These are phyloP conservation scores for Solanum gandarillasii DNA, from an alignment of 257 asterid genomes.

Conservation along the genomic window DNA sequence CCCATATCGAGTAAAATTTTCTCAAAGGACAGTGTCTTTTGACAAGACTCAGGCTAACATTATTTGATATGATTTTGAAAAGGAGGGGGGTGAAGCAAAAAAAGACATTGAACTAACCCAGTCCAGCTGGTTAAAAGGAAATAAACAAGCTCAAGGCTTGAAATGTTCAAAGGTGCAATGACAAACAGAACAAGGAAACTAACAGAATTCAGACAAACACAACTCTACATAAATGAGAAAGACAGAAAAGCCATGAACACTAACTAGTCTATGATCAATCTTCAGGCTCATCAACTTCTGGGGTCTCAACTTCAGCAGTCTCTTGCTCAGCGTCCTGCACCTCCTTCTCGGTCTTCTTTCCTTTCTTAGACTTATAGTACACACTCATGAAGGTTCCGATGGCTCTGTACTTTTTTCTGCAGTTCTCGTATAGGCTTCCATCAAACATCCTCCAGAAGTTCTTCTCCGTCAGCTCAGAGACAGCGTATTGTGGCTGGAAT, in stretches of 20 bases:
- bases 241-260: neutral
- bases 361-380: slow-evolving; percentile 91
- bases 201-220: neutral
- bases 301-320: slow-evolving; percentile 36
- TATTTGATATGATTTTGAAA: neutral
- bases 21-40: no score
- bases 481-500: slow-evolving; percentile 94
- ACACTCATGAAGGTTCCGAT: slow-evolving; percentile 93
- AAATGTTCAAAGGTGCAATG: neutral
- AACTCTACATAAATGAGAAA: neutral
- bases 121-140: neutral
- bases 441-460: slow-evolving; percentile 98
- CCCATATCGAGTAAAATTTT: no score
- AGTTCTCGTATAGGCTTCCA: slow-evolving; percentile 71
- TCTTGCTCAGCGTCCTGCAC: slow-evolving; percentile 98
- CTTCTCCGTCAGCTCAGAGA: slow-evolving; percentile 82
- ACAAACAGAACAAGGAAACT: neutral
- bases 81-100: neutral
- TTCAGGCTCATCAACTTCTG: slow-evolving; percentile 21
- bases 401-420: slow-evolving; percentile 75
- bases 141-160: neutral
- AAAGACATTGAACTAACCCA: neutral
- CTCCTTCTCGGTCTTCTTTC: slow-evolving; percentile 96
- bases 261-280: neutral
- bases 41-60: neutral